Evolutionary conservation across 805 yeast genomes (phyloP).

Genomic region (Candida quercuum): DNA sequence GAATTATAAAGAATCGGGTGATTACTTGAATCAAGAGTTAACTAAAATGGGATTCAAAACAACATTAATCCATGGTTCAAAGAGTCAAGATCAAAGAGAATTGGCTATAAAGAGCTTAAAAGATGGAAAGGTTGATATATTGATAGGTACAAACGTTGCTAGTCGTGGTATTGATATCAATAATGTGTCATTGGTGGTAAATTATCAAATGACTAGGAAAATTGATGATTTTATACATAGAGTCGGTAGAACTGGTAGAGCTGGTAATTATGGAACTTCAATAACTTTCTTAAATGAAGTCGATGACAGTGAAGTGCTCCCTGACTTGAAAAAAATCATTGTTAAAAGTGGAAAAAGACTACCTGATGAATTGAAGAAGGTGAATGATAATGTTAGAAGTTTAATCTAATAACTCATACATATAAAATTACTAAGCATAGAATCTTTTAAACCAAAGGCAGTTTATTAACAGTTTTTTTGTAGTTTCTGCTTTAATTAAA

Average conservation of each 20-base stretch:
- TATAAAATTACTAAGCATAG: not conserved
- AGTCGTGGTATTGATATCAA: constrained; percentile 95
- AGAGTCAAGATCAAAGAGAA: constrained; percentile 82
- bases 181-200: constrained; percentile 77
- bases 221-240: constrained; percentile 88
- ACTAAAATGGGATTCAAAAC: constrained; percentile 39
- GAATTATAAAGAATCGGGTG: constrained; percentile 71
- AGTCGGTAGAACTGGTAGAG: constrained; percentile 96
- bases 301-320: constrained; percentile 43
- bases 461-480: no score
- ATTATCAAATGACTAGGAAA: constrained; percentile 74
- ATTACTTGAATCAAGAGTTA: constrained; percentile 51
- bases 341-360: constrained; percentile 16
- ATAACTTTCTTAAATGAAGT: constrained; percentile 73
- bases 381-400: constrained; percentile 5
- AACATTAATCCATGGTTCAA: constrained; percentile 79
- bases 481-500: no score
- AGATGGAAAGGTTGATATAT: constrained; percentile 47
- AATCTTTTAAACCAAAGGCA: no score
- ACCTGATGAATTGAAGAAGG: constrained; percentile 17
- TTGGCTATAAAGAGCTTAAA: constrained; percentile 59
- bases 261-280: constrained; percentile 76
- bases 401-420: constrained; percentile 4
- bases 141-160: constrained; percentile 93
- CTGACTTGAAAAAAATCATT: constrained; percentile 19